These are phyloP conservation scores for Magnolia sinica DNA, from an alignment of 164 flowering plant genomes.

Conservation along the genomic window DNA sequence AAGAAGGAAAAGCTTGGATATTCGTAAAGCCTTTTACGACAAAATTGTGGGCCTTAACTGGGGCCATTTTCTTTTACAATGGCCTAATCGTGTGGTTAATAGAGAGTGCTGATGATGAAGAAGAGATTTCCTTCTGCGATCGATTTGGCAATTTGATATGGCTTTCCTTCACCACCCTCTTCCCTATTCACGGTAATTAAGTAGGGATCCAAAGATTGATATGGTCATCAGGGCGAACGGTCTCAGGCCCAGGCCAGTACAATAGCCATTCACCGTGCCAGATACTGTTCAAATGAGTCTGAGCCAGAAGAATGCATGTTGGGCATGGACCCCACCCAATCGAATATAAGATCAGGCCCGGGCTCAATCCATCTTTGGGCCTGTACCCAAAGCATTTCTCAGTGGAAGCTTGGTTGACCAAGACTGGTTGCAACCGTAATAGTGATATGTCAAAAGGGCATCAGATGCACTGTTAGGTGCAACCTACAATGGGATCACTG, in stretches of 20 bases:
- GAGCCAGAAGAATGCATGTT: background rate
- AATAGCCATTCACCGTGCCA: background rate
- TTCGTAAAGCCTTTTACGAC: slow-evolving; percentile 24
- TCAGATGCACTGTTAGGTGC: too few species aligned
- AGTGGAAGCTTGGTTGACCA: too few species aligned
- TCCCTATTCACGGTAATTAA: slow-evolving; percentile 29
- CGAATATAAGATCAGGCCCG: too few species aligned
- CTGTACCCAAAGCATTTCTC: too few species aligned
- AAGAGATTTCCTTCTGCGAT: slow-evolving; percentile 13
- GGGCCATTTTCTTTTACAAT: slow-evolving; percentile 15
- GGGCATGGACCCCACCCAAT: too few species aligned
- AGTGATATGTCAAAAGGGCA: too few species aligned
- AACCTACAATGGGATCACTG: too few species aligned
- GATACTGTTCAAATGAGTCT: background rate
- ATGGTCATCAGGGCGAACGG: background rate
- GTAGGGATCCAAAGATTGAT: background rate
- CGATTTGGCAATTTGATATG: slow-evolving; percentile 26
- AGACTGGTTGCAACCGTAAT: too few species aligned
- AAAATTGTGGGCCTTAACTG: slow-evolving; percentile 29
- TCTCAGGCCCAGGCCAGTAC: background rate
- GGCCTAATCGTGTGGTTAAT: slow-evolving; percentile 39
- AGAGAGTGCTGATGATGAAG: slow-evolving; percentile 22
- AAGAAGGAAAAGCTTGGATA: slow-evolving; percentile 6
- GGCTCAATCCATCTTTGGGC: too few species aligned
- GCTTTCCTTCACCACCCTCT: slow-evolving; percentile 29